Evolutionary conservation across 495 filamentous ascomycete genomes (phyloP).

Genomic region (Lasiosphaeris hirsuta): DNA sequence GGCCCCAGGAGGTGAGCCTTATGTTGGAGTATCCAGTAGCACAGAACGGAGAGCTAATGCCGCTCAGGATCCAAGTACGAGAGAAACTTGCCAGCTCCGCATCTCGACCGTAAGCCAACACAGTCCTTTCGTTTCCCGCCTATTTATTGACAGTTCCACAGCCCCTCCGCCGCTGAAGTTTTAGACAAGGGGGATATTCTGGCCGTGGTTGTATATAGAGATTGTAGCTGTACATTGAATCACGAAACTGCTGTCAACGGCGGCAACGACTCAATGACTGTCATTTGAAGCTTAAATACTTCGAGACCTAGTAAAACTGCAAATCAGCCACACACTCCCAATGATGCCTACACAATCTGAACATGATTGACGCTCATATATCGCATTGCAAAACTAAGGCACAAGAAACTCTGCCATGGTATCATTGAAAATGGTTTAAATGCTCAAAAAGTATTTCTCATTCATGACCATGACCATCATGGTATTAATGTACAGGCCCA

Average conservation of each 20-base stretch:
- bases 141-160: constrained; percentile 21
- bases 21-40: neutral
- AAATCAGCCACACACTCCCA: too few relatives aligned
- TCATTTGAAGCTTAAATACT: too few relatives aligned
- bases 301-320: too few relatives aligned
- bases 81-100: constrained; percentile 78
- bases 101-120: constrained; percentile 68
- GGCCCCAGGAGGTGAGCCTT: constrained; percentile 81
- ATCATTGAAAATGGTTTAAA: neutral
- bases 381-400: too few relatives aligned
- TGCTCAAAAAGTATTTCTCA: constrained; percentile 46
- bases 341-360: too few relatives aligned
- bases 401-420: neutral
- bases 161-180: constrained; percentile 47
- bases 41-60: constrained; percentile 23
- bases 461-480: constrained; percentile 68
- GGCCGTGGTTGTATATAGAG: neutral
- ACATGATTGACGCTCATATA: too few relatives aligned
- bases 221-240: neutral
- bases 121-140: neutral
- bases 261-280: too few relatives aligned
- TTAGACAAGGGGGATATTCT: constrained; percentile 22
- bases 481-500: constrained; percentile 90
- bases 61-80: constrained; percentile 87
- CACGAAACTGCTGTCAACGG: neutral